Evolutionary conservation across 129 eudicot genomes (phyloP).

Genomic region (Apium graveolens): DNA sequence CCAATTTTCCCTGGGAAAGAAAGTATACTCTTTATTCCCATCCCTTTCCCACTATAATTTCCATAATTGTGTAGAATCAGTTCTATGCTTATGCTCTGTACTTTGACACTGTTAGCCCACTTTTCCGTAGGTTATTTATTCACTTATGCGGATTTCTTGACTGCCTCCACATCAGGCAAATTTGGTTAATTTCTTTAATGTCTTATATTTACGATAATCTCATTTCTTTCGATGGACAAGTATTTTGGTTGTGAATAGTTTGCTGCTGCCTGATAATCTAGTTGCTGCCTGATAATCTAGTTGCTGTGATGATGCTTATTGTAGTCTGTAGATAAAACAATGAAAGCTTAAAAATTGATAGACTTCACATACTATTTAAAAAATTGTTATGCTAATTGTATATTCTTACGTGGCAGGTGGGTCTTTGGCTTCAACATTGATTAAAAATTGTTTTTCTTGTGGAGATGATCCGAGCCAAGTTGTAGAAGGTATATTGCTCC

Average conservation of each 20-base stretch:
- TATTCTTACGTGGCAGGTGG: slow-evolving; percentile 59
- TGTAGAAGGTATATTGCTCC: slow-evolving; percentile 55
- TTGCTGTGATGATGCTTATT: not conserved
- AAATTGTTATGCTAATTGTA: not conserved
- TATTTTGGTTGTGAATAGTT: not conserved
- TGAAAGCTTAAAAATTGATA: not conserved
- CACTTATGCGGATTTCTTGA: too few species aligned
- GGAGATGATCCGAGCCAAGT: slow-evolving; percentile 89
- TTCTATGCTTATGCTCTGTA: not conserved
- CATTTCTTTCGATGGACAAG: too few species aligned
- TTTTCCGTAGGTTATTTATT: too few species aligned
- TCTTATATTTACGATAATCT: too few species aligned
- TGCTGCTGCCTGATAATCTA: not conserved
- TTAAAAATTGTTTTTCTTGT: slow-evolving; percentile 76
- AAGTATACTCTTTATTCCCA: slow-evolving; percentile 34
- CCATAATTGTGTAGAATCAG: not conserved
- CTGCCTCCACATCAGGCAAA: too few species aligned
- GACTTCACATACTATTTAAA: not conserved
- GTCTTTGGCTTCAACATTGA: slow-evolving; percentile 38
- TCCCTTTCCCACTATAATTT: not conserved
- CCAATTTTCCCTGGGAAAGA: slow-evolving; percentile 70
- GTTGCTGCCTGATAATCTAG: not conserved
- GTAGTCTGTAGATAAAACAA: not conserved
- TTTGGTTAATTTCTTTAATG: too few species aligned
- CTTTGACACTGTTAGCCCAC: not conserved